Evolutionary conservation across 2,329 filamentous ascomycete genomes (phyloP).

Genomic region (Anthostomella pinea): DNA sequence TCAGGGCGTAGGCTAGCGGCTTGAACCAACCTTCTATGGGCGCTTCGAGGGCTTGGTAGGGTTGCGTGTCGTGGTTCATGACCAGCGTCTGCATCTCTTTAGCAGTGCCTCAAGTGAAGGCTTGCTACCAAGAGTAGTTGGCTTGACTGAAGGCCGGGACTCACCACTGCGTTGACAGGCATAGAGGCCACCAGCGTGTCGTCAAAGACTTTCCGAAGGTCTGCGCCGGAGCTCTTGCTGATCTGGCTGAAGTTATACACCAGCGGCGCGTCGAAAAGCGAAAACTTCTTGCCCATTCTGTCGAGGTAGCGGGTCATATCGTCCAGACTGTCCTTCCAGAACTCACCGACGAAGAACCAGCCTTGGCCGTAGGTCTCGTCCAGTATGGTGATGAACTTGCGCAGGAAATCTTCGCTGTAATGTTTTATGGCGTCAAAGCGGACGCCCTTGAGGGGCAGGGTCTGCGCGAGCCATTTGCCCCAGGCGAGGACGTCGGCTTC

Average conservation of each 20-base stretch:
- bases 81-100: conserved; percentile 52
- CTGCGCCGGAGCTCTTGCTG: conserved; percentile 53
- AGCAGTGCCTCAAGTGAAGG: too few species aligned
- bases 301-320: conserved; percentile 57
- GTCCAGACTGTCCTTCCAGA: conserved; percentile 59
- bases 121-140: too few species aligned
- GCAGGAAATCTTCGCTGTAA: conserved; percentile 32
- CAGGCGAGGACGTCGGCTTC: conserved; percentile 30
- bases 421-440: conserved; percentile 37
- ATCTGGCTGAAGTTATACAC: conserved; percentile 64
- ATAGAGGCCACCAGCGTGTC: conserved; percentile 50
- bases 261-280: conserved; percentile 66
- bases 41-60: conserved; percentile 43
- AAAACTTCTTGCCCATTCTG: conserved; percentile 55
- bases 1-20: conserved; percentile 67
- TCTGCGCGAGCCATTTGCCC: conserved; percentile 31
- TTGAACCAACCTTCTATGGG: conserved; percentile 67
- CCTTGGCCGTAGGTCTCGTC: conserved; percentile 37
- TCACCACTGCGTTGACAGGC: conserved; percentile 34
- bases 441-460: conserved; percentile 32
- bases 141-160: background rate
- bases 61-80: conserved; percentile 67
- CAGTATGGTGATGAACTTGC: conserved; percentile 28
- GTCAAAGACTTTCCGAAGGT: conserved; percentile 63
- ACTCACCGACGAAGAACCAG: conserved; percentile 68